These are phyloP conservation scores for Nakaseomyces sp. DNA, from an alignment of 1,139 yeast genomes.

Conservation along the genomic window DNA sequence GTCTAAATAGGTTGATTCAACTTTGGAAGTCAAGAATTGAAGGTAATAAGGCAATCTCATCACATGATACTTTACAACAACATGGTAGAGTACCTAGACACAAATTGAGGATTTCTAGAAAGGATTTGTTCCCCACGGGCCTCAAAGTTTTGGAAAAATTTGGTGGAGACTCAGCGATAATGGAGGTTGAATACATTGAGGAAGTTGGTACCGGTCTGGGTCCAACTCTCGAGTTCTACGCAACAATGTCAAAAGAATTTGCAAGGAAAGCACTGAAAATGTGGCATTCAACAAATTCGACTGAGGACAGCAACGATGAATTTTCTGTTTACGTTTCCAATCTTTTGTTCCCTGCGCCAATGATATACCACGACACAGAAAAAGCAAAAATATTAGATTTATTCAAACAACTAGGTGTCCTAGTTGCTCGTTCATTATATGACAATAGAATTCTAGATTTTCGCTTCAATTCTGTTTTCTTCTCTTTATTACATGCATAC, in stretches of 20 bases:
- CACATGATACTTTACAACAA: constrained; percentile 32
- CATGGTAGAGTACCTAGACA: constrained; percentile 75
- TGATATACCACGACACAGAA: constrained; percentile 33
- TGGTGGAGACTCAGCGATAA: constrained; percentile 69
- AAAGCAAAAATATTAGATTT: constrained; percentile 43
- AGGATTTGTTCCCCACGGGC: constrained; percentile 66
- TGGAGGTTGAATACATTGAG: constrained; percentile 81
- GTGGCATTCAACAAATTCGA: constrained; percentile 46
- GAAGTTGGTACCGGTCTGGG: constrained; percentile 97
- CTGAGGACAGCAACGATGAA: constrained; percentile 15
- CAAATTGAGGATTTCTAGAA: constrained; percentile 70
- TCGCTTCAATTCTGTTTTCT: constrained; percentile 63
- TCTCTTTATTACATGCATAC: constrained; percentile 37
- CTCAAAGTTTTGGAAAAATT: constrained; percentile 67
- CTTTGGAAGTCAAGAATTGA: constrained; percentile 59
- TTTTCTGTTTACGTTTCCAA: constrained; percentile 38
- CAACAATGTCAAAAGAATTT: constrained; percentile 71
- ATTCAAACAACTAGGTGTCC: constrained; percentile 67
- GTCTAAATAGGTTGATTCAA: constrained; percentile 75
- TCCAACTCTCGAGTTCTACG: constrained; percentile 88
- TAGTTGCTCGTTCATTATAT: constrained; percentile 76
- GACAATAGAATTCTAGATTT: constrained; percentile 85
- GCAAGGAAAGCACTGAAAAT: constrained; percentile 46
- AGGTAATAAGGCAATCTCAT: constrained; percentile 32
- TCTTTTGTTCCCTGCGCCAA: constrained; percentile 73